Percentiles rank a stretch among this genome's conserved stretches.
Evolutionary conservation across 495 filamentous ascomycete species (phyloP).

Genomic region (Penicillium malachiteum): DNA sequence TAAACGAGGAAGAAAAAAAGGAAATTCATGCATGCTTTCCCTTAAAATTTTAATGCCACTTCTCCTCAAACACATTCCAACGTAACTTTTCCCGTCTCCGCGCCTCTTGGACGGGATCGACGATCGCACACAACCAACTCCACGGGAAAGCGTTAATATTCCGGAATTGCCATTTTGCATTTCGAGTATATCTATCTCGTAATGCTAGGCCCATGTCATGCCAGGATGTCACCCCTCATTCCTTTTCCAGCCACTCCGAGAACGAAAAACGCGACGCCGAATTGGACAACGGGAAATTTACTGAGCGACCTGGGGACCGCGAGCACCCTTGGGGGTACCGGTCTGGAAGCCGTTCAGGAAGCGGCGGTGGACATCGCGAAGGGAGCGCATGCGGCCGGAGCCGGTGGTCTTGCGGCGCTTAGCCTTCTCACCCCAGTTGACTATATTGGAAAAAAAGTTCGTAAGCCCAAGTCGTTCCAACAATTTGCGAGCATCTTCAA

Average conservation of each 20-base stretch:
- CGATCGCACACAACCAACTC: slow-evolving; percentile 39
- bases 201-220: slow-evolving; percentile 45
- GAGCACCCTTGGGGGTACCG: slow-evolving; percentile 81
- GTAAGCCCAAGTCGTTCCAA: slow-evolving; percentile 30
- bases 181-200: slow-evolving; percentile 36
- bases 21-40: slow-evolving; percentile 47
- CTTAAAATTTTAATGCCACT: slow-evolving; percentile 32
- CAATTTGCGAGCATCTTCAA: slow-evolving; percentile 3
- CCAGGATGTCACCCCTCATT: slow-evolving; percentile 37
- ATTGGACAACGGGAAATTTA: slow-evolving; percentile 38
- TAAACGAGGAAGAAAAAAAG: slow-evolving; percentile 41
- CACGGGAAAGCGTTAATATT: slow-evolving; percentile 41
- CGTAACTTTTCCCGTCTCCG: slow-evolving; percentile 21
- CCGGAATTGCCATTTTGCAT: slow-evolving; percentile 41
- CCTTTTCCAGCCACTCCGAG: slow-evolving; percentile 45
- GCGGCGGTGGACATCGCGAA: slow-evolving; percentile 83
- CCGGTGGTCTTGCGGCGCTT: slow-evolving; percentile 99
- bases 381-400: slow-evolving; percentile 86
- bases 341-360: slow-evolving; percentile 97
- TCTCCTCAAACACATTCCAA: slow-evolving; percentile 22
- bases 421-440: slow-evolving; percentile 99
- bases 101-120: slow-evolving; percentile 25
- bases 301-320: slow-evolving; percentile 55
- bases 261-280: slow-evolving; percentile 48
- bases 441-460: slow-evolving; percentile 50